Base-by-base conservation (phyloP, 352 stramenopile genomes). In the Phytophthora multivora region DNA sequence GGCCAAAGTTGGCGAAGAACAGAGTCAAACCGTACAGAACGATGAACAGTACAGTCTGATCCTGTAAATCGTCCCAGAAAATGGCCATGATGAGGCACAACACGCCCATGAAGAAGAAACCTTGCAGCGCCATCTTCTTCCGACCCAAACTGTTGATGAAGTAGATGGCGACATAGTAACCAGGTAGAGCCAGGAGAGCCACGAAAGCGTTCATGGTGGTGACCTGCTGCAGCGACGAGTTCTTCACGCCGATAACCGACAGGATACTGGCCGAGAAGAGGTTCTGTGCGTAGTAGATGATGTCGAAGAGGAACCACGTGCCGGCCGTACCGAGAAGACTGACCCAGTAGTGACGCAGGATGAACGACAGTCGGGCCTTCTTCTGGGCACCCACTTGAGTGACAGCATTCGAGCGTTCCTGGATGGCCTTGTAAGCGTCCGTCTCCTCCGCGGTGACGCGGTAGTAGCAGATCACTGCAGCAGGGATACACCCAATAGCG, bases 1-100 rank as follows among this genome's bases (percentile, higher is more conserved):
- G 86, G 0, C 88, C 88, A 50, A 96, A 95, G 66, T 95, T 92
- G 36, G 81, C 70, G 57, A 89, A 90, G 51, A 91, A 93, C n/a
- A 95, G 79, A 3, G 81, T 78, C 19, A 92, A 61, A 0, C 82
- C 79, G 58, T 90, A 93, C 2, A 94, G 49, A 13, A 90, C 45
- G 23, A 93, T 76, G 57, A 94, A 94, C 6, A 78, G 46, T 41
- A 84, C 69, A 4, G 59, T 63, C 28, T 84, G 54, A 26, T 74
- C 57, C 47, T 86, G 60, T 11, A 91, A 58, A 13, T 75, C 59
- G 30, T 88, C 66, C 78, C 81, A 91, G 50, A 83, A 81, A 28
- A 74, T 75, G 10, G 73, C 72, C 6, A 93, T 53, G 8, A 75
- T 48, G 1, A 92, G 36, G 36, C 83, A 88, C 15, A 91, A 47